Evolutionary conservation across 2,329 filamentous ascomycete genomes (phyloP), one percentile per base, ranked within the genome.

Genomic region (Paecilomyces dactylethromorphus): DNA sequence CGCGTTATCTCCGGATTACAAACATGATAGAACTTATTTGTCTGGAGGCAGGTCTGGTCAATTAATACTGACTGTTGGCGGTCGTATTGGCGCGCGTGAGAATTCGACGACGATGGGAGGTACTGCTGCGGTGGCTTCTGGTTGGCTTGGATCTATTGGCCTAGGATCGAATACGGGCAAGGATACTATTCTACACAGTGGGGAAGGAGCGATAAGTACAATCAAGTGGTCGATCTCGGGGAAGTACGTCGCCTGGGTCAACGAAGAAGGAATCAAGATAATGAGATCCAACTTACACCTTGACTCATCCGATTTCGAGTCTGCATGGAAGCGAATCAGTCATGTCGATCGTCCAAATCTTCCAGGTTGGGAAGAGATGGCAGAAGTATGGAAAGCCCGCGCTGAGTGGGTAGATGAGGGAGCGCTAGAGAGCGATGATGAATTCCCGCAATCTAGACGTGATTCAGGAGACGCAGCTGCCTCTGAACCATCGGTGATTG

Each of bases 221-320:
- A 94, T 99, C 69, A 93, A 95, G 73, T 99, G 93, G 92, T 97
- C 93, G 0, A 73, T 93, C 49, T 93, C 91, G 0, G 93, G 94
- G 0, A 94, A 89, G 75, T 97, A 92, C 69, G 89, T 97, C 0
- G 90, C 87, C 0, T 99, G 94, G 94, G 83, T 96, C 49, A 99
- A 97, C 68, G 94, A 99, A 74, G 89, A 95, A 68, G 94, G 94
- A 3, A 95, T 97, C 71, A 97, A 97, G 73, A 94, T 99, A 61
- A 97, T 97, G 92, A 86, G 94, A 39, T 91, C 91, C 3, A 91
- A 94, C 70, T 71, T 95, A 21, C 86, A 92, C 65, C 81, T 97
- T 4, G 91, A 95, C 5, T 86, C 81, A 62, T 82, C 82, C 12
- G 89, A 96, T 68, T 78, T 83, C 1, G 92, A 97, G 15, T 87